phyloP scores from a whole-genome alignment of 1,284 basidiomycete species.

The Trichosporon coremiiforme region DNA sequence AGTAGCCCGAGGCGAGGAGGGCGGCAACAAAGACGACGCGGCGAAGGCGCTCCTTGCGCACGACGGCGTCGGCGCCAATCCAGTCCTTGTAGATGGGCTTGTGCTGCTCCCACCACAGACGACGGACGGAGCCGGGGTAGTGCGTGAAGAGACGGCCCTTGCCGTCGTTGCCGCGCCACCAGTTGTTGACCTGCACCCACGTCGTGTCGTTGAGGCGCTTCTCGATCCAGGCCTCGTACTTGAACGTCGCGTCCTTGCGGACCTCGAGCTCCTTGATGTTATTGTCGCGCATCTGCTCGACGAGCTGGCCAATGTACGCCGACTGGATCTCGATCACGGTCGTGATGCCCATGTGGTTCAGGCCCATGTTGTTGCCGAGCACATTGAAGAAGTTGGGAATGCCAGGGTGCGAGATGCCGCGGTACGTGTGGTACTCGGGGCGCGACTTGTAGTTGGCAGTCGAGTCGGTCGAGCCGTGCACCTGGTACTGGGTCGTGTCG shows the following conservation, averaged over 20 bases:
- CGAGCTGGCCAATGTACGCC: slow-evolving; percentile 28
- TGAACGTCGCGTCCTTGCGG: slow-evolving; percentile 26
- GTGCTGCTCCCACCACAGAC: slow-evolving; percentile 29
- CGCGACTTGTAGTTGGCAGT: slow-evolving; percentile 28
- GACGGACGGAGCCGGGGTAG: slow-evolving; percentile 29
- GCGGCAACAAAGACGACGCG: slow-evolving; percentile 12
- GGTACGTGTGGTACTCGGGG: slow-evolving; percentile 21
- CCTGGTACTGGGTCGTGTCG: slow-evolving; percentile 29
- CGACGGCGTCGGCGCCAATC: slow-evolving; percentile 29
- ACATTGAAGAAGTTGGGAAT: slow-evolving; percentile 43
- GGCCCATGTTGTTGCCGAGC: slow-evolving; percentile 42
- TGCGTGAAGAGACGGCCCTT: slow-evolving; percentile 32
- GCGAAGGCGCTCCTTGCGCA: slow-evolving; percentile 23
- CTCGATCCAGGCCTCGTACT: slow-evolving; percentile 29
- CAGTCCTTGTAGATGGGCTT: slow-evolving; percentile 30
- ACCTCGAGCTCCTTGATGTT: slow-evolving; percentile 30
- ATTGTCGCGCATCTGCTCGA: slow-evolving; percentile 30
- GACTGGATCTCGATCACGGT: slow-evolving; percentile 31
- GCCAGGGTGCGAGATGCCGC: slow-evolving; percentile 27
- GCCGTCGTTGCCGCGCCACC: slow-evolving; percentile 32
- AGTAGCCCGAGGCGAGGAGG: neutral
- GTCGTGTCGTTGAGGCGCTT: slow-evolving; percentile 28
- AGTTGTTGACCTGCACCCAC: slow-evolving; percentile 30
- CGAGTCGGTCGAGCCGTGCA: slow-evolving; percentile 27
- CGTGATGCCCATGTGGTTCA: slow-evolving; percentile 32